phyloP scores from a whole-genome alignment of 305 asterid genomes.

The Fraxinus baroniana region DNA sequence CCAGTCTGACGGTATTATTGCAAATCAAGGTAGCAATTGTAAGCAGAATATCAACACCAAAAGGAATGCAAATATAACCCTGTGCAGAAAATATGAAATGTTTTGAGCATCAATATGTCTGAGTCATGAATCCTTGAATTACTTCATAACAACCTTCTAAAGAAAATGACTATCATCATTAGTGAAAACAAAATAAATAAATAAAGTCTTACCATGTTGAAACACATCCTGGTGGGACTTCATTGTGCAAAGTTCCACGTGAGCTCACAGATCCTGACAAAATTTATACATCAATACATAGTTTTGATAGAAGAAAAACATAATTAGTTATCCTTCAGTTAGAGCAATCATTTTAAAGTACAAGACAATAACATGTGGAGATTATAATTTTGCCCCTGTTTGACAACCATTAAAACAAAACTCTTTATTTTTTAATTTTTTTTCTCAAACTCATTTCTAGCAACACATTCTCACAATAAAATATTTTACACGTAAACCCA shows the following conservation, averaged over 20 bases:
- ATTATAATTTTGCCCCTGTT: not conserved
- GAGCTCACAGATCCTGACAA: slow-evolving; percentile 78
- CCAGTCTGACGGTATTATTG: not conserved
- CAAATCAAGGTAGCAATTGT: not conserved
- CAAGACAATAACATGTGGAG: not conserved
- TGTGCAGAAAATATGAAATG: not conserved
- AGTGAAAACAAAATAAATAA: slow-evolving; percentile 11
- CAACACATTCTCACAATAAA: not conserved
- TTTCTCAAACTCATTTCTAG: not conserved
- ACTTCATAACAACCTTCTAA: too few relatives aligned
- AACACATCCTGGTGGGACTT: slow-evolving; percentile 40
- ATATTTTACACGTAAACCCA: not conserved
- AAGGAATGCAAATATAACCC: not conserved
- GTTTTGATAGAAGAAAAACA: slow-evolving; percentile 18
- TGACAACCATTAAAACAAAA: not conserved
- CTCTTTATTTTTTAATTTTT: not conserved
- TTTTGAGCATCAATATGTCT: not conserved
- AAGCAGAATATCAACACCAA: not conserved
- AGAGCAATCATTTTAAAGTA: slow-evolving; percentile 6
- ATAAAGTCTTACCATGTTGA: slow-evolving; percentile 61
- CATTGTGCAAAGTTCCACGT: slow-evolving; percentile 70
- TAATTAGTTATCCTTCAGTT: not conserved
- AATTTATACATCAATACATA: slow-evolving; percentile 15
- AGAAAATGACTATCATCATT: not conserved
- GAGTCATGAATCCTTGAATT: not conserved